A percentile compares a stretch with the other conserved stretches of the same genome.
Conservation (phyloP, 139 green algal species). For the Chlamydomonas eustigma region DNA sequence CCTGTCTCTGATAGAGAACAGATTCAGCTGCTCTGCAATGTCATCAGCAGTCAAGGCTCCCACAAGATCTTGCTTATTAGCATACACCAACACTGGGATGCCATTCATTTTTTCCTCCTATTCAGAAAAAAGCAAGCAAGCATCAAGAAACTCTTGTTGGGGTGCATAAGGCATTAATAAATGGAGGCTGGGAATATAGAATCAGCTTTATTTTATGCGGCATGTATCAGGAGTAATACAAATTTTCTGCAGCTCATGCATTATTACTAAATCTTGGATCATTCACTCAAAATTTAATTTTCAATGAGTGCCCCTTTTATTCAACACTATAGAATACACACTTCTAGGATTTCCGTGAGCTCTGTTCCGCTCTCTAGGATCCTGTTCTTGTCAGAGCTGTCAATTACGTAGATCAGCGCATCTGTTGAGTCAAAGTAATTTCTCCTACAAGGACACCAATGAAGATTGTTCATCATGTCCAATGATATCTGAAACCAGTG, state of each 20-base stretch:
- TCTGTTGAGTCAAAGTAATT: slow-evolving; percentile 86
- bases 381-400: slow-evolving; percentile 67
- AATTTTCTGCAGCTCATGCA: too few species aligned
- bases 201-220: too few species aligned
- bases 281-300: too few species aligned
- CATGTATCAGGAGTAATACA: too few species aligned
- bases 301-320: too few species aligned
- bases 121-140: too few species aligned
- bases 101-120: slow-evolving; percentile 73
- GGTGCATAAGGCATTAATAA: too few species aligned
- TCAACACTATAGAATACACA: not conserved
- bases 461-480: too few species aligned
- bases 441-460: slow-evolving; percentile 48
- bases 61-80: slow-evolving; percentile 82
- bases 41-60: slow-evolving; percentile 48
- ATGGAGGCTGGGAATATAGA: too few species aligned
- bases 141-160: too few species aligned
- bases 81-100: slow-evolving; percentile 71
- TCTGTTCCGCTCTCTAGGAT: slow-evolving; percentile 66
- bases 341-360: slow-evolving; percentile 55
- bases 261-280: too few species aligned
- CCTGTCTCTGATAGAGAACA: slow-evolving; percentile 59
- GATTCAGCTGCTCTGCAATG: slow-evolving; percentile 57
- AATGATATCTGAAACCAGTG: too few species aligned
- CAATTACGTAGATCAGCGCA: slow-evolving; percentile 77